Evolutionary conservation across 805 yeast genomes (phyloP).

Genomic region (Candida maesae): DNA sequence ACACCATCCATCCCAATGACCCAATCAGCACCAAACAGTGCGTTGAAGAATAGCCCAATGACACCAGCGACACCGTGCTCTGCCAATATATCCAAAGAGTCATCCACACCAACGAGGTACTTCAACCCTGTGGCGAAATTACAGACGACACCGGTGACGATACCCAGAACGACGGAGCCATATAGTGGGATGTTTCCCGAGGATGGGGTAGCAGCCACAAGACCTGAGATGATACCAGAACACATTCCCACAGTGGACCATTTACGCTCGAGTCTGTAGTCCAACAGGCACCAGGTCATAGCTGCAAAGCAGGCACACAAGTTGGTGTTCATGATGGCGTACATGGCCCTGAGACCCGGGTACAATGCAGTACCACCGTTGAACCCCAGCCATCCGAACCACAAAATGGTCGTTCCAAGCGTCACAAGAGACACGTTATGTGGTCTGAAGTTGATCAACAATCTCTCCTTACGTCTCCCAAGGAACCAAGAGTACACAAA

Average conservation of each 20-base stretch:
- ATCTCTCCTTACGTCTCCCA: conserved; percentile 72
- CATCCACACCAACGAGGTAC: conserved; percentile 78
- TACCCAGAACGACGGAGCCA: conserved; percentile 85
- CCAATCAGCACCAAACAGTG: conserved; percentile 79
- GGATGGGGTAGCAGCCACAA: conserved; percentile 96
- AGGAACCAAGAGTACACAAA: conserved; percentile 78
- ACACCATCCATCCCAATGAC: conserved; percentile 89
- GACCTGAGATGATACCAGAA: conserved; percentile 92
- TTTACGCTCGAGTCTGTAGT: conserved; percentile 81
- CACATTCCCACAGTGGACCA: conserved; percentile 95
- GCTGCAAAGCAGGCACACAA: conserved; percentile 89
- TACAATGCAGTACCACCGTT: conserved; percentile 86
- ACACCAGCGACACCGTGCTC: conserved; percentile 98
- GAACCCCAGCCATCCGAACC: conserved; percentile 97
- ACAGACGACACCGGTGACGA: conserved; percentile 77
- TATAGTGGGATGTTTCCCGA: conserved; percentile 89
- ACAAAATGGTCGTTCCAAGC: conserved; percentile 78
- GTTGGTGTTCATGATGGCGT: conserved; percentile 90
- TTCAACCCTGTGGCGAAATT: conserved; percentile 88
- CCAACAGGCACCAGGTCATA: conserved; percentile 85
- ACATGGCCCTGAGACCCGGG: conserved; percentile 79
- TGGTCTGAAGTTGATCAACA: conserved; percentile 86
- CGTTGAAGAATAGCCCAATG: conserved; percentile 85
- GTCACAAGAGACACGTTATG: conserved; percentile 92
- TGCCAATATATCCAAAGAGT: conserved; percentile 92